Evolutionary conservation across 352 stramenopile genomes (phyloP), one percentile per base, ranked within the genome.

Genomic region (Globisporangium nunn): DNA sequence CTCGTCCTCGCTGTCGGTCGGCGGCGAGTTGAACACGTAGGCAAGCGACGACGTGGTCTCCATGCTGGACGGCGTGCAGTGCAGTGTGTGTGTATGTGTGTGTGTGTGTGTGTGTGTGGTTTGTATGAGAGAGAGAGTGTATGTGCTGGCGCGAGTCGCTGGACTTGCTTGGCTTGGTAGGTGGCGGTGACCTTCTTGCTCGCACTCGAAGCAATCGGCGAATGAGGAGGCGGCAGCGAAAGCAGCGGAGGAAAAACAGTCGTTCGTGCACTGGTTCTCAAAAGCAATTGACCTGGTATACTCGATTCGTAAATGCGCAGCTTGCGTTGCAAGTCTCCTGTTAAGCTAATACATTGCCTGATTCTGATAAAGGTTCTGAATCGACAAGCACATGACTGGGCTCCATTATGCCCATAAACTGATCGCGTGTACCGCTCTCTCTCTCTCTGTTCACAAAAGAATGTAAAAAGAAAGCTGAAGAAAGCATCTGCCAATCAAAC

Each of bases 11-110:
- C 65, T 54, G 29, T 65, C 51, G 11, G 74, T 49, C 40, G 55
- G 31, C 12, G 58, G 37, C 35, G 67, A 66, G 48, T 75, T 66
- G 67, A 87, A 85, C 33, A 79, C 72, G 58, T 81, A 73, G 54
- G 76, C 70, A 49, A 87, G 69, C 35, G 55, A 60, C 4, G 52
- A 47, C 23, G 23, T 23, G 12, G 41, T 55, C 58, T 62, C 59
- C 48, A 55, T 66, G 1, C 11, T 53, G 44, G 40, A 39, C 53
- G 45, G 59, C 29, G 54, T 60, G 18, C 4, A 37, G 12, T 59
- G 18, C 52, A 37, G 40, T 43, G 23, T 51, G 10, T 33, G 28
- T 12, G 11, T 8, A 28, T 39, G 23, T 37, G 33, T 37, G 33
- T 37, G 33, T 39, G 23, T 37, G 33, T 37, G 33, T 37, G 33